phyloP scores from a whole-genome alignment of 495 filamentous ascomycete genomes.

The Penicillium bovifimosum region DNA sequence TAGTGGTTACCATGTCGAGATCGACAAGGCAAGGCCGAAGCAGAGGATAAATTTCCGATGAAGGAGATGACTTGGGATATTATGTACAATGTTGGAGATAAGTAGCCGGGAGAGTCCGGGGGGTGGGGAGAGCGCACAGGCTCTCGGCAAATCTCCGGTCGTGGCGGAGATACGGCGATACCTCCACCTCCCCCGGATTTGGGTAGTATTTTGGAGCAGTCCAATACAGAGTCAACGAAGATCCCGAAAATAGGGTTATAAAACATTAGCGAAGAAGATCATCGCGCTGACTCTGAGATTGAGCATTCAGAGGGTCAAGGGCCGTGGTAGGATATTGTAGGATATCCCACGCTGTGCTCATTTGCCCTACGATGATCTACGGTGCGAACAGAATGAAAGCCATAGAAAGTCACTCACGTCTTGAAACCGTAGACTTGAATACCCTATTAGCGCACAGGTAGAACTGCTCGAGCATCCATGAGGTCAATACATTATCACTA shows the following conservation, averaged over 20 bases:
- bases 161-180: slow-evolving; percentile 2
- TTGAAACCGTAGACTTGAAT: neutral
- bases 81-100: neutral
- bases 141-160: slow-evolving; percentile 3
- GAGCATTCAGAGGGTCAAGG: neutral
- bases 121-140: neutral
- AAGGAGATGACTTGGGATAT: neutral
- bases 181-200: slow-evolving; percentile 6
- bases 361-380: no score
- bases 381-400: no score
- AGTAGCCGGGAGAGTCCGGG: slow-evolving; percentile 7
- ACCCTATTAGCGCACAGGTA: neutral
- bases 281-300: neutral
- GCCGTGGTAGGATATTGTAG: neutral
- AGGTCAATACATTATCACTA: neutral
- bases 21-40: slow-evolving; percentile 8
- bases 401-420: no score
- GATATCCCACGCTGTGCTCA: no score
- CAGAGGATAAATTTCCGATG: slow-evolving; percentile 1
- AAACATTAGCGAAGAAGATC: neutral
- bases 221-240: neutral
- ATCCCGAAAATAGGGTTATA: no score
- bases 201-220: neutral
- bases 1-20: slow-evolving; percentile 17
- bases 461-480: neutral